phyloP scores from a whole-genome alignment of 129 eudicot species.

The Heracleum sosnowskyi region DNA sequence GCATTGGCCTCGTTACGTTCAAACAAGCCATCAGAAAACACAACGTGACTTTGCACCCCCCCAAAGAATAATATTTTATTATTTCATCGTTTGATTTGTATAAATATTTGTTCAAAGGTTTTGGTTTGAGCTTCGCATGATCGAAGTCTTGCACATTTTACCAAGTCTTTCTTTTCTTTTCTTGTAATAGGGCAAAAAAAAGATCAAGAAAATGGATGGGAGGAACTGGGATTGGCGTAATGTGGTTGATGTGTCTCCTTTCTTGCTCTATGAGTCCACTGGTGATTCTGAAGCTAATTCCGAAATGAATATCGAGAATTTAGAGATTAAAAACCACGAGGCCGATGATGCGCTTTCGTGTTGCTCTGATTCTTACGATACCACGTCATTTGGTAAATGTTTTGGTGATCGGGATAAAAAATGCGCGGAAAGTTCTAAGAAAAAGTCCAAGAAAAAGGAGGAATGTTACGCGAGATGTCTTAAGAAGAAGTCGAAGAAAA shows the following conservation, averaged over 20 bases:
- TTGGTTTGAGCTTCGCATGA: neutral
- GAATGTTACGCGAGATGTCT: neutral
- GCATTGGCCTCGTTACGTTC: neutral
- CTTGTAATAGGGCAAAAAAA: too few species aligned
- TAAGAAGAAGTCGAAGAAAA: slow-evolving; percentile 2
- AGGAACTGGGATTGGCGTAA: slow-evolving; percentile 7
- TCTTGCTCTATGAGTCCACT: slow-evolving; percentile 3
- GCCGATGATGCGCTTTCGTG: slow-evolving; percentile 29
- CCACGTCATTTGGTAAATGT: neutral
- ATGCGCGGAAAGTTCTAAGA: neutral
- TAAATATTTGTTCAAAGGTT: neutral
- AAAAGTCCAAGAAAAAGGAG: neutral
- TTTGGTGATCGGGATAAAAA: slow-evolving; percentile 15
- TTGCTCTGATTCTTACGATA: neutral
- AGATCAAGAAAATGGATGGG: slow-evolving; percentile 11
- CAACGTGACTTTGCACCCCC: neutral
- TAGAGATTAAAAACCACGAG: neutral
- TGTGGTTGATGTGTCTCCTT: slow-evolving; percentile 6
- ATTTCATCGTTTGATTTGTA: too few species aligned
- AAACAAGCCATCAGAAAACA: neutral
- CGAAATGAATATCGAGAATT: neutral
- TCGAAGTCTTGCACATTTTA: neutral
- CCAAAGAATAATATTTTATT: neutral
- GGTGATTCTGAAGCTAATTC: neutral
- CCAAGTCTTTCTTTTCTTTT: neutral